Percentiles rank a stretch among this genome's conserved stretches.
Evolutionary conservation across 2,329 filamentous ascomycete genomes (phyloP).

Genomic region (Curvularia sp.): DNA sequence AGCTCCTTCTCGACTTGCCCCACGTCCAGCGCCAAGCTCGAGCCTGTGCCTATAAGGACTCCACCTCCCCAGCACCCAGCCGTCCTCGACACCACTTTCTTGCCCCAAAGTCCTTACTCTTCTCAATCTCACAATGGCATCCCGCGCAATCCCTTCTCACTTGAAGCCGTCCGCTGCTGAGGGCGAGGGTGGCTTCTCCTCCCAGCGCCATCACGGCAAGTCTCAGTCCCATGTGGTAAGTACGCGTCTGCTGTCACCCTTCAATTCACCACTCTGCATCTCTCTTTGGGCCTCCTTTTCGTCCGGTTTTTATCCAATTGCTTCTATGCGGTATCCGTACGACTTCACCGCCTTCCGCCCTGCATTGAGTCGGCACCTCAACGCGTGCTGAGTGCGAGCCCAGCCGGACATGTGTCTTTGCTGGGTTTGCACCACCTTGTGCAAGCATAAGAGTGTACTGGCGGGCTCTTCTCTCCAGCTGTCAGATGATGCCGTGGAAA

Average conservation of each 20-base stretch:
- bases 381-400: not conserved
- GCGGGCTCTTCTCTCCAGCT: not conserved
- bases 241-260: slow-evolving; percentile 37
- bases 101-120: slow-evolving; percentile 8
- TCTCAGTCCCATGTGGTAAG: slow-evolving; percentile 85
- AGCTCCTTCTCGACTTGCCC: slow-evolving; percentile 36
- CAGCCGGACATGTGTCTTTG: not conserved
- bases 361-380: not conserved
- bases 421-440: not conserved
- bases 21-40: slow-evolving; percentile 27
- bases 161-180: slow-evolving; percentile 68
- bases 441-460: not conserved
- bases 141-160: slow-evolving; percentile 79
- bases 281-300: not conserved
- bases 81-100: slow-evolving; percentile 18
- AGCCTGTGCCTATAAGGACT: slow-evolving; percentile 34
- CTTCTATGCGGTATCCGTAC: not conserved
- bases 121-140: slow-evolving; percentile 65
- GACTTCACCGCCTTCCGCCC: slow-evolving; percentile 2
- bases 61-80: slow-evolving; percentile 29
- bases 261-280: slow-evolving; percentile 2
- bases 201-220: slow-evolving; percentile 79
- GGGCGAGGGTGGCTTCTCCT: slow-evolving; percentile 57
- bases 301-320: not conserved
- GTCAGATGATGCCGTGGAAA: not conserved